Evolutionary conservation across 2,329 filamentous ascomycete genomes (phyloP).

Genomic region (Talaromyces albobiverticillius): DNA sequence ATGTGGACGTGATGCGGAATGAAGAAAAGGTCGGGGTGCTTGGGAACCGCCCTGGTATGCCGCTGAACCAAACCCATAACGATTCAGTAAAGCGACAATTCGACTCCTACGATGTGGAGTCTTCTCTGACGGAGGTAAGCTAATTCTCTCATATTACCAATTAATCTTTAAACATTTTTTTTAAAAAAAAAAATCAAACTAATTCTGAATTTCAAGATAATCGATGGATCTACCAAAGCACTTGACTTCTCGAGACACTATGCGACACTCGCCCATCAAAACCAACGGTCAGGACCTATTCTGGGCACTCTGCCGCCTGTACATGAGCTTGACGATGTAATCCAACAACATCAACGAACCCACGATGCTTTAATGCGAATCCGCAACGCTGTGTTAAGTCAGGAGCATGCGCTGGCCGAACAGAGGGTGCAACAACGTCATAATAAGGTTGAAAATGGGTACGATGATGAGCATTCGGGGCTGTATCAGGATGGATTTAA

Average conservation of each 20-base stretch:
- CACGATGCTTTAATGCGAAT: slow-evolving; percentile 56
- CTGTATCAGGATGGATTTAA: slow-evolving; percentile 45
- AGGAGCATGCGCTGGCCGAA: slow-evolving; percentile 57
- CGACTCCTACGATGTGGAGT: slow-evolving; percentile 59
- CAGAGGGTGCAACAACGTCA: slow-evolving; percentile 46
- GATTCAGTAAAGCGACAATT: slow-evolving; percentile 61
- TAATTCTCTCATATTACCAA: too few species aligned
- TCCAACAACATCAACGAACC: slow-evolving; percentile 43
- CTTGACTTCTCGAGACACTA: slow-evolving; percentile 47
- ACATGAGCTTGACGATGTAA: slow-evolving; percentile 46
- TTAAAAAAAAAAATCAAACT: too few species aligned
- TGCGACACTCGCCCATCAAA: slow-evolving; percentile 41
- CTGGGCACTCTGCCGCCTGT: slow-evolving; percentile 43
- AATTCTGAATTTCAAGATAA: slow-evolving; percentile 33
- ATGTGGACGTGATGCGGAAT: slow-evolving; percentile 25
- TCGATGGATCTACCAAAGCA: slow-evolving; percentile 42
- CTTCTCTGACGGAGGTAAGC: slow-evolving; percentile 47
- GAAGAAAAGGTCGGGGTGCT: slow-evolving; percentile 35
- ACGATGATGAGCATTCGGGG: slow-evolving; percentile 38
- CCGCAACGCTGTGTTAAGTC: slow-evolving; percentile 58
- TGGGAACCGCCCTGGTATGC: slow-evolving; percentile 25
- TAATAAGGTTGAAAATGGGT: slow-evolving; percentile 29
- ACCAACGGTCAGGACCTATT: slow-evolving; percentile 43
- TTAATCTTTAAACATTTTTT: too few species aligned
- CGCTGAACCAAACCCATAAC: slow-evolving; percentile 32